Conservation (phyloP, 345 rosid genomes). For the Moricandia arvensis region DNA sequence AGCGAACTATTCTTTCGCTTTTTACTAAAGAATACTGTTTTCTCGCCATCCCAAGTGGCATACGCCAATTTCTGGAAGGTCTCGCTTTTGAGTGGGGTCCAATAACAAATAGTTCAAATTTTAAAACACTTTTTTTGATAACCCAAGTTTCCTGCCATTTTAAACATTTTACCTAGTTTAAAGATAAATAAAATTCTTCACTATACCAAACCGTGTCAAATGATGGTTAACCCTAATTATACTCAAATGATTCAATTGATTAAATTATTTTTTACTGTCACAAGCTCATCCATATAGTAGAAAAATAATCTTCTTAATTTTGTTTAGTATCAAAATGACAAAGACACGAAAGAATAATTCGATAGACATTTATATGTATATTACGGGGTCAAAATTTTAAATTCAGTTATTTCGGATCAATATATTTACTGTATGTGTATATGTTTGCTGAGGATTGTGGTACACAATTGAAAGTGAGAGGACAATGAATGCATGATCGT, state of each 20-base stretch:
- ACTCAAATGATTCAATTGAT: background rate
- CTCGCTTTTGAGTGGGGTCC: background rate
- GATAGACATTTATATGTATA: background rate
- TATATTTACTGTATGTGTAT: background rate
- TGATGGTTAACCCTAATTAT: background rate
- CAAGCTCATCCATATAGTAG: background rate
- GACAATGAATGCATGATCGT: slow-evolving; percentile 4
- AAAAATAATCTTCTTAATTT: background rate
- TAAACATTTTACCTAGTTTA: no score
- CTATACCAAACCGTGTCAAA: background rate
- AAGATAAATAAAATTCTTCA: background rate
- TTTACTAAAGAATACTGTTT: slow-evolving; percentile 40
- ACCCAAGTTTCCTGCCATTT: no score
- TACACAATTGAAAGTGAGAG: slow-evolving; percentile 7
- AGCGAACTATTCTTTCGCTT: slow-evolving; percentile 40
- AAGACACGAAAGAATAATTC: background rate
- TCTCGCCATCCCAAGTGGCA: slow-evolving; percentile 28
- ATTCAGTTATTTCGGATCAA: background rate
- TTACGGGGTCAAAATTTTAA: background rate
- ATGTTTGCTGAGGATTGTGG: slow-evolving; percentile 9
- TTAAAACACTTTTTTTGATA: no score
- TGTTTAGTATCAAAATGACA: background rate
- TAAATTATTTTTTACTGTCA: background rate
- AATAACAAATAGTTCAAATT: background rate
- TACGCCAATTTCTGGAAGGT: slow-evolving; percentile 40